A percentile compares a stretch with the other conserved stretches of the same genome.
These are phyloP conservation scores for Aspergillus carbonarius DNA, from an alignment of 2,329 filamentous ascomycete genomes.

Conservation along the genomic window DNA sequence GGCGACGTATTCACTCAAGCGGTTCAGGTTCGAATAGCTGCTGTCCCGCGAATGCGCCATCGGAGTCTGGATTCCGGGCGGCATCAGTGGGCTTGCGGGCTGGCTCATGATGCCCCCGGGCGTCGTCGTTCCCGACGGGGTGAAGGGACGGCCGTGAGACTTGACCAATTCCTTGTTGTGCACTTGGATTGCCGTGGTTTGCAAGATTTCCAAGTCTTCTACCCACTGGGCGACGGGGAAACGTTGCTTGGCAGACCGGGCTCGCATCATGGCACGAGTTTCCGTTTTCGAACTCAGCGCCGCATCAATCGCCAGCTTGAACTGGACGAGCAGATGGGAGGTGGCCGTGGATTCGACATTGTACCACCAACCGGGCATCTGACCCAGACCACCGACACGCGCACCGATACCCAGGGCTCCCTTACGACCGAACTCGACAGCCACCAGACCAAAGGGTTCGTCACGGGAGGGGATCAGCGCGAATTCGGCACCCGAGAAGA, in stretches of 20 bases:
- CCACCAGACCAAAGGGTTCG: conserved; percentile 66
- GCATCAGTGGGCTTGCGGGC: conserved; percentile 24
- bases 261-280: conserved; percentile 61
- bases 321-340: conserved; percentile 62
- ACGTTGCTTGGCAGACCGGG: conserved; percentile 62
- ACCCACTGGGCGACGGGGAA: conserved; percentile 69
- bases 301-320: conserved; percentile 60
- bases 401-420: conserved; percentile 66
- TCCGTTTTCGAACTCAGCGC: conserved; percentile 58
- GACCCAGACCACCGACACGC: conserved; percentile 64
- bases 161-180: conserved; percentile 46
- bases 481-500: conserved; percentile 67
- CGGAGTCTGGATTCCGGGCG: conserved; percentile 31
- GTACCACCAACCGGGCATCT: conserved; percentile 70
- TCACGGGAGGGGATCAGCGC: conserved; percentile 67
- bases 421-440: conserved; percentile 67
- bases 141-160: conserved; percentile 28
- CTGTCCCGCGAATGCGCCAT: conserved; percentile 24
- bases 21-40: conserved; percentile 26
- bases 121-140: conserved; percentile 40
- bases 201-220: conserved; percentile 61
- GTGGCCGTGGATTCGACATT: conserved; percentile 64
- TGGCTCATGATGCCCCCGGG: conserved; percentile 19
- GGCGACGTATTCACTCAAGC: conserved; percentile 27
- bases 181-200: conserved; percentile 59